Evolutionary conservation across 2,329 filamentous ascomycete species (phyloP).

Genomic region (Penicillium sp.): DNA sequence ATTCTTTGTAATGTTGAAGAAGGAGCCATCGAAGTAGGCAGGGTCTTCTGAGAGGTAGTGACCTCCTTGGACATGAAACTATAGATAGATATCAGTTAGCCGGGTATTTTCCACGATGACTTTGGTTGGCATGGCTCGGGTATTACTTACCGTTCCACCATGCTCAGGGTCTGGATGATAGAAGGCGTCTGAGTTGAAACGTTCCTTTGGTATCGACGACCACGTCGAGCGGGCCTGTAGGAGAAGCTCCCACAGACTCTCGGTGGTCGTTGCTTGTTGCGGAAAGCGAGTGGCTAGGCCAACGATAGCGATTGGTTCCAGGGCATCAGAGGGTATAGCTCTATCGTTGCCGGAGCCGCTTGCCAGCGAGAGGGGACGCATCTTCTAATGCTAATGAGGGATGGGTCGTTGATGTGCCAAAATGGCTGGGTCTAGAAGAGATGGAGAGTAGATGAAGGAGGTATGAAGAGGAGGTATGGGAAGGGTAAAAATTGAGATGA

Average conservation of each 20-base stretch:
- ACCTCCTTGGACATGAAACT: slow-evolving; percentile 25
- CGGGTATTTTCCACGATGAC: not conserved
- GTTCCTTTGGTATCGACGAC: slow-evolving; percentile 38
- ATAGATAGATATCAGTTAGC: not conserved
- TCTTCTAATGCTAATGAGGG: not conserved
- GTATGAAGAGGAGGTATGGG: not conserved
- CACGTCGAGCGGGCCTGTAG: slow-evolving; percentile 31
- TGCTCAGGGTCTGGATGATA: slow-evolving; percentile 42
- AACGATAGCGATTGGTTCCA: slow-evolving; percentile 38
- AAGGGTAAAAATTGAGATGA: no score
- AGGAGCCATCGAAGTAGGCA: slow-evolving; percentile 30
- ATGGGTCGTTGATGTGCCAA: not conserved
- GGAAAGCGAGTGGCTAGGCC: slow-evolving; percentile 35
- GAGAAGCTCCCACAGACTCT: slow-evolving; percentile 38
- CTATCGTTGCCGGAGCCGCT: not conserved
- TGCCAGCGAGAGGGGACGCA: slow-evolving; percentile 11
- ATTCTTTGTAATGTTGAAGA: slow-evolving; percentile 33
- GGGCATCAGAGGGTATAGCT: slow-evolving; percentile 5
- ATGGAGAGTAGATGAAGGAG: not conserved
- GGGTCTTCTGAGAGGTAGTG: slow-evolving; percentile 35
- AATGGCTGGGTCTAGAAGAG: not conserved
- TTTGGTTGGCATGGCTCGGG: not conserved
- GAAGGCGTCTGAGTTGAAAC: slow-evolving; percentile 37
- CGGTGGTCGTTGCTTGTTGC: slow-evolving; percentile 33
- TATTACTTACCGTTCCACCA: slow-evolving; percentile 31